Evolutionary conservation across 352 stramenopile species (phyloP).

Genomic region (Globisporangium emineosum): DNA sequence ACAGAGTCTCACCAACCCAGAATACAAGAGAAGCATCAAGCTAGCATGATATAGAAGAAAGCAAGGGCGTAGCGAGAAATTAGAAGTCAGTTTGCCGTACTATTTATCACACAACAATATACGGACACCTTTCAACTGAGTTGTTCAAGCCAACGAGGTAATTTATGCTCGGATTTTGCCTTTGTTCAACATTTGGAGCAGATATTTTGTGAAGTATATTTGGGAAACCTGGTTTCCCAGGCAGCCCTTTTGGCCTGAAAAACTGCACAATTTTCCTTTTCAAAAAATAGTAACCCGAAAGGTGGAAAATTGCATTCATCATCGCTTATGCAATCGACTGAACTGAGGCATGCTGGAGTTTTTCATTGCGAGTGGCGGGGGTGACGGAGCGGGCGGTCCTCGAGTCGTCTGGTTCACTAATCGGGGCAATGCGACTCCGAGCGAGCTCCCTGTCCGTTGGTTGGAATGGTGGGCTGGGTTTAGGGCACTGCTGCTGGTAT

Average conservation of each 20-base stretch:
- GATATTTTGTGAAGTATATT: too few relatives aligned
- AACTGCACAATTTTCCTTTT: too few relatives aligned
- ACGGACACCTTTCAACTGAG: neutral
- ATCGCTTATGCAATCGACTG: constrained; percentile 62
- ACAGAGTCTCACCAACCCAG: constrained; percentile 4
- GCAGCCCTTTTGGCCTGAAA: too few relatives aligned
- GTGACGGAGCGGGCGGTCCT: constrained; percentile 29
- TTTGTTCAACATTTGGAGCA: too few relatives aligned
- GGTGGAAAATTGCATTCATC: constrained; percentile 10
- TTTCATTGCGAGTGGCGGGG: constrained; percentile 29
- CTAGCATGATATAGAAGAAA: neutral
- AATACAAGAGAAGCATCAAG: constrained; percentile 6
- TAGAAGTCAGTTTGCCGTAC: too few relatives aligned
- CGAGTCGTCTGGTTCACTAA: constrained; percentile 22
- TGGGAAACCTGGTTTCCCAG: too few relatives aligned
- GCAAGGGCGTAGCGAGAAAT: constrained; percentile 4
- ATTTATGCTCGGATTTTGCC: too few relatives aligned
- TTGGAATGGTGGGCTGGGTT: neutral
- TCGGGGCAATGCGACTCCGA: constrained; percentile 31
- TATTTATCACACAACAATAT: too few relatives aligned
- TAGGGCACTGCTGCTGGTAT: neutral
- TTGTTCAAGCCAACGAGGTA: too few relatives aligned
- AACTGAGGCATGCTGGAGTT: constrained; percentile 52
- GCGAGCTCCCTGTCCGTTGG: constrained; percentile 5
- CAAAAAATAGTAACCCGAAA: too few relatives aligned